Conservation (phyloP, 495 filamentous ascomycete genomes). For the Penicillium longicatenatum region DNA sequence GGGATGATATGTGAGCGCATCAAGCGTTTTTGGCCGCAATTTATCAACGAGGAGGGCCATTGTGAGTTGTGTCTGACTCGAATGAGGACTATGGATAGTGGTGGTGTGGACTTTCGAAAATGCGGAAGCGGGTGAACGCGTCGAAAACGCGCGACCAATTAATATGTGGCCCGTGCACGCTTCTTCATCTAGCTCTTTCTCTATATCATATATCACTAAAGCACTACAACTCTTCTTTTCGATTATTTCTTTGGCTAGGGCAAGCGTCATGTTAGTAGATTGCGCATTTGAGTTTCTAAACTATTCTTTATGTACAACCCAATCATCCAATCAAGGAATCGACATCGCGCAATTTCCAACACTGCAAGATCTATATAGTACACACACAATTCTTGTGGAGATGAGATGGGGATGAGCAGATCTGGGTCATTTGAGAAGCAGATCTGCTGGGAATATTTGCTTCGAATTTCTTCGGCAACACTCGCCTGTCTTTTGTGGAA, state of each 20-base stretch:
- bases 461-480: neutral
- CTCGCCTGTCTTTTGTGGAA: neutral
- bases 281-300: neutral
- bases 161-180: constrained; percentile 44
- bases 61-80: constrained; percentile 1
- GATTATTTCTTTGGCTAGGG: too few relatives aligned
- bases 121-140: constrained; percentile 35
- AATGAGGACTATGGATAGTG: neutral
- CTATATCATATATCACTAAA: neutral
- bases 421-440: too few relatives aligned
- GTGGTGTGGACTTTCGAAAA: constrained; percentile 15
- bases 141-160: constrained; percentile 42
- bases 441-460: neutral
- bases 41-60: constrained; percentile 93
- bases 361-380: constrained; percentile 17
- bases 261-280: too few relatives aligned
- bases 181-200: neutral
- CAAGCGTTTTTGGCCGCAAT: constrained; percentile 85
- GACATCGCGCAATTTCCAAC: neutral
- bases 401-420: constrained; percentile 16
- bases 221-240: neutral
- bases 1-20: constrained; percentile 82
- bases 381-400: constrained; percentile 21
- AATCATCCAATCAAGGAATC: neutral
- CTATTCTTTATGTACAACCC: neutral